A percentile compares a stretch with the other conserved stretches of the same genome.
Evolutionary conservation across 345 rosid genomes (phyloP).

Genomic region (Rhodamnia argentea): DNA sequence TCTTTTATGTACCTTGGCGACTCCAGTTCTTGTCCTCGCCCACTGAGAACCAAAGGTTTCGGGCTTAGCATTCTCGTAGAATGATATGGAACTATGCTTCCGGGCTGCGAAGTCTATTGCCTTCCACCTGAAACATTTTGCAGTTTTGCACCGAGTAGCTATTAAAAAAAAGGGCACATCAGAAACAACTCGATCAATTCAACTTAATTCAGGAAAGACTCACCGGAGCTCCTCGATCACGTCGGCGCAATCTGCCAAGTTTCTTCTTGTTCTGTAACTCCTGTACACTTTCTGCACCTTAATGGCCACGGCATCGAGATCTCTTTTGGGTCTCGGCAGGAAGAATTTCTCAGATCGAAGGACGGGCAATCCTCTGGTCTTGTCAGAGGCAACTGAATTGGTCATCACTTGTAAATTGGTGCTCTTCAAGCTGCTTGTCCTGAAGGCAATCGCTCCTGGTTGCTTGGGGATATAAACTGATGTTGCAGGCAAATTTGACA

Average conservation of each 20-base stretch:
- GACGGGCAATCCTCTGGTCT: conserved; percentile 23
- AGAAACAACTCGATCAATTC: background rate
- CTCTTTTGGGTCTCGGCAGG: conserved; percentile 57
- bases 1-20: conserved; percentile 46
- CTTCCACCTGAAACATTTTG: conserved; percentile 60
- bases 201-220: background rate
- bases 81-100: conserved; percentile 47
- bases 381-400: background rate
- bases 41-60: conserved; percentile 77
- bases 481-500: background rate
- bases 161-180: background rate
- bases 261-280: conserved; percentile 80
- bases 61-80: conserved; percentile 46
- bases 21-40: conserved; percentile 84
- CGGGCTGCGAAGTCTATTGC: conserved; percentile 67
- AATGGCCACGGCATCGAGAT: conserved; percentile 71
- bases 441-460: conserved; percentile 1
- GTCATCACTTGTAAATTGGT: conserved; percentile 17
- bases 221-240: conserved; percentile 77
- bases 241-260: conserved; percentile 86
- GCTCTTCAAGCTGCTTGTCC: conserved; percentile 19
- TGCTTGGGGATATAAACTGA: background rate
- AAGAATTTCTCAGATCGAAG: conserved; percentile 37
- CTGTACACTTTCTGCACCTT: conserved; percentile 79
- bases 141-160: background rate